Percentiles rank a stretch among this genome's conserved stretches.
Conservation (phyloP, 345 rosid species). For the Lumnitzera racemosa region DNA sequence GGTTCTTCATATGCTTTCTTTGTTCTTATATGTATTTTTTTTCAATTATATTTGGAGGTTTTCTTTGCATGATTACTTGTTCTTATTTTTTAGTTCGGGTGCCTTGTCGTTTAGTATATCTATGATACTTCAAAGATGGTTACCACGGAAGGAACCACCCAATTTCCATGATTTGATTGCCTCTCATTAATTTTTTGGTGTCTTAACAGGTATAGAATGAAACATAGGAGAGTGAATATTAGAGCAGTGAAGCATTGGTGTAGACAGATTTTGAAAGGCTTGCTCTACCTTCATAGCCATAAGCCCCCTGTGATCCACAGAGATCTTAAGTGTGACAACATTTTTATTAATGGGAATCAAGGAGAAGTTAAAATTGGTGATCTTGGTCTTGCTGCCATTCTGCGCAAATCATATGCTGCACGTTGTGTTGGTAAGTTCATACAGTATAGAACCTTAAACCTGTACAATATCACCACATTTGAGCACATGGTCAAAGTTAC, state of each 20-base stretch:
- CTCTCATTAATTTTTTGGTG: background rate
- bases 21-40: too few species aligned
- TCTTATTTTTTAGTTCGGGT: too few species aligned
- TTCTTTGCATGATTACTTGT: too few species aligned
- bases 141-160: background rate
- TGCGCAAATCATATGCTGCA: conserved; percentile 83
- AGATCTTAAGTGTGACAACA: conserved; percentile 98
- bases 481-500: too few species aligned
- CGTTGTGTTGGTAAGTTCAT: conserved; percentile 65
- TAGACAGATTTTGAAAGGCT: conserved; percentile 77
- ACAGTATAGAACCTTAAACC: too few species aligned
- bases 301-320: conserved; percentile 93
- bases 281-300: conserved; percentile 77
- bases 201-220: conserved; percentile 57
- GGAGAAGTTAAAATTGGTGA: conserved; percentile 99
- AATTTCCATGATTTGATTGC: background rate
- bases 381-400: conserved; percentile 94
- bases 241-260: conserved; percentile 98
- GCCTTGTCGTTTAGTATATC: background rate
- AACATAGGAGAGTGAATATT: conserved; percentile 79
- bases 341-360: conserved; percentile 94
- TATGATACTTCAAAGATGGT: background rate
- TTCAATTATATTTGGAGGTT: too few species aligned
- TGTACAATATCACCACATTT: too few species aligned
- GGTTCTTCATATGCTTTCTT: too few species aligned